Evolutionary conservation across 805 yeast species (phyloP).

Genomic region (Teunomyces barrocoloradensis): DNA sequence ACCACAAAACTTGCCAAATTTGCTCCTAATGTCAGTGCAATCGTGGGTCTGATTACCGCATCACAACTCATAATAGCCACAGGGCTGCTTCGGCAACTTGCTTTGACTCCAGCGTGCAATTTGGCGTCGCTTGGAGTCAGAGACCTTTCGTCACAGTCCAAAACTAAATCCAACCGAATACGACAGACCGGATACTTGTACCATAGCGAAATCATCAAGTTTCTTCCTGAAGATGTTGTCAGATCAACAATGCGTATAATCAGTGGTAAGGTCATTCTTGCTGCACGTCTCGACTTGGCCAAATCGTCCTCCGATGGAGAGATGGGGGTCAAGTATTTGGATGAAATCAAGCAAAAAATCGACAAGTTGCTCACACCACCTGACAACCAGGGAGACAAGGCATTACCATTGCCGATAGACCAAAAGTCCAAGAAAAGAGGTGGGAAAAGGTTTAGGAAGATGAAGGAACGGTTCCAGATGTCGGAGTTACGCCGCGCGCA

Average conservation of each 20-base stretch:
- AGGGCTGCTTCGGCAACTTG: conserved; percentile 67
- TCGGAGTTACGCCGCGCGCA: conserved; percentile 82
- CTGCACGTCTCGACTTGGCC: conserved; percentile 77
- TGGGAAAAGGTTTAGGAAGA: conserved; percentile 75
- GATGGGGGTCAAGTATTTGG: conserved; percentile 56
- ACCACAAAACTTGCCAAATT: conserved; percentile 52
- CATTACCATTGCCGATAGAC: conserved; percentile 75
- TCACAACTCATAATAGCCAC: conserved; percentile 67
- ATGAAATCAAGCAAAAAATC: conserved; percentile 60
- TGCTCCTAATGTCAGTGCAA: conserved; percentile 78
- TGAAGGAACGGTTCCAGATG: conserved; percentile 75
- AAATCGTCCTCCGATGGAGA: conserved; percentile 41
- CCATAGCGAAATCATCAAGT: conserved; percentile 56
- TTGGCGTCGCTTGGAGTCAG: conserved; percentile 70
- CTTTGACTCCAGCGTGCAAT: conserved; percentile 79
- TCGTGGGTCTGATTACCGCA: conserved; percentile 71
- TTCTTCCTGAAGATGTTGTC: conserved; percentile 55
- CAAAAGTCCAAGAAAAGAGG: conserved; percentile 79
- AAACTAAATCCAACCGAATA: conserved; percentile 36
- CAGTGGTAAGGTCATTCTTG: conserved; percentile 75
- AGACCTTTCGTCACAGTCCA: conserved; percentile 31
- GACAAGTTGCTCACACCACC: conserved; percentile 81
- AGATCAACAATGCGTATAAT: conserved; percentile 74
- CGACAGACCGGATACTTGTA: conserved; percentile 71
- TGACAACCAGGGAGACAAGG: conserved; percentile 53